Conservation (phyloP, 2,329 filamentous ascomycete species). For the Aspergillus proliferans region DNA sequence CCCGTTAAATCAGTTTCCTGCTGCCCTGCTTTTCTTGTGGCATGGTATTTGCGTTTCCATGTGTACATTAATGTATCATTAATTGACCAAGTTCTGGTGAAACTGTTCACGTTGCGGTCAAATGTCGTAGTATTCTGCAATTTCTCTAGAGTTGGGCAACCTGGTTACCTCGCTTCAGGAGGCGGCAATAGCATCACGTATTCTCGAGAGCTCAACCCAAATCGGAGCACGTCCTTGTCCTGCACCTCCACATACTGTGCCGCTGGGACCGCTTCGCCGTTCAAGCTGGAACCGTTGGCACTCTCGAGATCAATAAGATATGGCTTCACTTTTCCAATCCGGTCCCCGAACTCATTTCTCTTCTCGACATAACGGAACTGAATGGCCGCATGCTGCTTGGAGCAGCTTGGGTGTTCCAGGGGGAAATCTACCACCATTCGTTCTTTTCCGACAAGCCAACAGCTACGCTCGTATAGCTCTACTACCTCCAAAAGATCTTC, state of each 20-base stretch:
- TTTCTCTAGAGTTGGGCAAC: too few relatives aligned
- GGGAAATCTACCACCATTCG: conserved; percentile 71
- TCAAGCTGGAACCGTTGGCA: conserved; percentile 81
- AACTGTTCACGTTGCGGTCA: not conserved
- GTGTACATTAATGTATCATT: not conserved
- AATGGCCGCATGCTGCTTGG: conserved; percentile 90
- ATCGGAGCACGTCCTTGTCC: conserved; percentile 81
- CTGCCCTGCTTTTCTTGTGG: not conserved
- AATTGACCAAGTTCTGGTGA: not conserved
- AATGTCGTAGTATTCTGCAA: not conserved
- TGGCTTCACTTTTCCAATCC: conserved; percentile 69
- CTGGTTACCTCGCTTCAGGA: conserved; percentile 5
- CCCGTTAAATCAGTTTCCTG: not conserved
- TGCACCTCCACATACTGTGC: conserved; percentile 79
- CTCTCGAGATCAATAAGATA: conserved; percentile 93
- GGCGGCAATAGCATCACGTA: conserved; percentile 85
- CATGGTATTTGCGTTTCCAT: not conserved
- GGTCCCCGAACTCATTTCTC: conserved; percentile 80
- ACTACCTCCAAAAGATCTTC: conserved; percentile 74
- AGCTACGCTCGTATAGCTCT: conserved; percentile 67
- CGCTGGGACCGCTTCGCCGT: conserved; percentile 64
- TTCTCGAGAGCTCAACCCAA: conserved; percentile 82
- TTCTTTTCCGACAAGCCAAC: conserved; percentile 86
- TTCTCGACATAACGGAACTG: conserved; percentile 85
- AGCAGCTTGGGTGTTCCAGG: conserved; percentile 85